These are phyloP conservation scores for Oldenlandia corymbosa DNA, from an alignment of 257 asterid genomes.

Conservation along the genomic window DNA sequence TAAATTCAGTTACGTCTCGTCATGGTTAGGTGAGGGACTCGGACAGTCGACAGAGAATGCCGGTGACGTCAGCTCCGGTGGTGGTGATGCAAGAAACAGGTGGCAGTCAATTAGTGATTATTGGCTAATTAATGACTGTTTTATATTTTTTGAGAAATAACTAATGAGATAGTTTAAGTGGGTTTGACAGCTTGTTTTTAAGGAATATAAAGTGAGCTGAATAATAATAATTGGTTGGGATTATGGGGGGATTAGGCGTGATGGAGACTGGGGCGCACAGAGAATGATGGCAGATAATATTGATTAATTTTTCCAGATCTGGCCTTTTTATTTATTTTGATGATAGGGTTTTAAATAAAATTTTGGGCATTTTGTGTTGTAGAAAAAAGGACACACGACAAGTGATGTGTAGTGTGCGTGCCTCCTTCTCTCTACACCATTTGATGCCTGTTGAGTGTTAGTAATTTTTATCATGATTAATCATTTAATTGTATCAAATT, in stretches of 20 bases:
- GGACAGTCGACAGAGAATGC: too few species aligned
- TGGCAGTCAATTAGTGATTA: too few species aligned
- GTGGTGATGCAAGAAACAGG: background rate
- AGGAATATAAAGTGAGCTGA: background rate
- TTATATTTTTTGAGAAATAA: too few species aligned
- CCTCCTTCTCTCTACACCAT: too few species aligned
- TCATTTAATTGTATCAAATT: too few species aligned
- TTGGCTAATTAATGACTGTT: too few species aligned
- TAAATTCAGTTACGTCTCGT: conserved; percentile 8
- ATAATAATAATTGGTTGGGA: conserved; percentile 18
- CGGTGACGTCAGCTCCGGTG: conserved; percentile 11
- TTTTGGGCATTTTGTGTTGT: background rate
- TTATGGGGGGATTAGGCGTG: conserved; percentile 19
- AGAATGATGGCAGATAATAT: conserved; percentile 14
- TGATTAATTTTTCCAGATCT: background rate
- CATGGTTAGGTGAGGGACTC: background rate
- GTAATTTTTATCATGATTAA: too few species aligned
- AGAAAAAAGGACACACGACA: conserved; percentile 3
- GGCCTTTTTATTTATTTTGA: too few species aligned
- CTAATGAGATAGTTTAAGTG: background rate
- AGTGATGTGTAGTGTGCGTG: too few species aligned
- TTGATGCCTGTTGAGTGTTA: too few species aligned
- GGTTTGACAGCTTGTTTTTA: background rate
- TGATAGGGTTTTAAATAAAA: too few species aligned
- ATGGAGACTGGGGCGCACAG: conserved; percentile 21